Percentiles rank a stretch among this genome's conserved stretches.
phyloP scores from a whole-genome alignment of 805 yeast genomes.

The Saturnispora serradocipensis region DNA sequence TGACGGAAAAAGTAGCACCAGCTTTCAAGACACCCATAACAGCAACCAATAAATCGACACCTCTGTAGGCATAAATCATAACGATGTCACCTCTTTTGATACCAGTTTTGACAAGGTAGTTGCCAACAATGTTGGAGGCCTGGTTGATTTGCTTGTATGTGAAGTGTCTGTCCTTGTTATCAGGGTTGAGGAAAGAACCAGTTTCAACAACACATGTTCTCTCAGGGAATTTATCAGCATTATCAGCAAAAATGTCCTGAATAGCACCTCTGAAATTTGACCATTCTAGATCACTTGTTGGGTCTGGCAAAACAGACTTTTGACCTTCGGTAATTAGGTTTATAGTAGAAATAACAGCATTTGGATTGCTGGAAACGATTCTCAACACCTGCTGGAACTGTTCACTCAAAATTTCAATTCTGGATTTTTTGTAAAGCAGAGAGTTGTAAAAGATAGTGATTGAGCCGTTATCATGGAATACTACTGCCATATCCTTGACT shows the following conservation, averaged over 20 bases:
- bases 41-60: slow-evolving; percentile 93
- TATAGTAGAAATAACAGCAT: slow-evolving; percentile 45
- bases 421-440: slow-evolving; percentile 57
- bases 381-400: slow-evolving; percentile 54
- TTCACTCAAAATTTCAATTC: slow-evolving; percentile 62
- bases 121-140: slow-evolving; percentile 89
- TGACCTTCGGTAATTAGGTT: slow-evolving; percentile 66
- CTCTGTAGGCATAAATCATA: slow-evolving; percentile 95
- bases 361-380: slow-evolving; percentile 29
- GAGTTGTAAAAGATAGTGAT: slow-evolving; percentile 61
- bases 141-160: slow-evolving; percentile 82
- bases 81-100: slow-evolving; percentile 89
- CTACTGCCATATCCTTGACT: slow-evolving; percentile 56
- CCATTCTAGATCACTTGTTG: slow-evolving; percentile 84
- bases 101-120: slow-evolving; percentile 73
- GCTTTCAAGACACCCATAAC: slow-evolving; percentile 98
- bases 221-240: slow-evolving; percentile 78
- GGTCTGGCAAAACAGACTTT: slow-evolving; percentile 63
- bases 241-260: slow-evolving; percentile 87
- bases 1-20: slow-evolving; percentile 97
- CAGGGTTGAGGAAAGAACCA: slow-evolving; percentile 50
- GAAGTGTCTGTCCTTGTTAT: slow-evolving; percentile 57
- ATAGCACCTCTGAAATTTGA: slow-evolving; percentile 86
- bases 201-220: slow-evolving; percentile 92
- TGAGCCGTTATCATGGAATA: slow-evolving; percentile 29